Percentiles rank a stretch among this genome's conserved stretches.
phyloP scores from a whole-genome alignment of 371 early-diverging fungal genomes.

The Circinella minor region DNA sequence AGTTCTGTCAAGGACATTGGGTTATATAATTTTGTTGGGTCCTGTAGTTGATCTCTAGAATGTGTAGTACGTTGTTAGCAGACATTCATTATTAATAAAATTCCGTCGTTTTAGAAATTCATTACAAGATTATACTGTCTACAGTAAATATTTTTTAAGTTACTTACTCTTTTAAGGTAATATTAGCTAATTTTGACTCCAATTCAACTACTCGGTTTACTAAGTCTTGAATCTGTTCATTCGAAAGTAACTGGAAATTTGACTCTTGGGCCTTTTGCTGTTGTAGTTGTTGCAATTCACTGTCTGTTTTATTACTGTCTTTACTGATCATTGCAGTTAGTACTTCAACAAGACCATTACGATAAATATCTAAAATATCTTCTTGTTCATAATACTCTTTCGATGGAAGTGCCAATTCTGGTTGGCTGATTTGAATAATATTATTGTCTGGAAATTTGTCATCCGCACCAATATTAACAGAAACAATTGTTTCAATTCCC shows the following conservation, averaged over 20 bases:
- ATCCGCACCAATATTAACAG: constrained; percentile 45
- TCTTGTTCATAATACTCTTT: constrained; percentile 61
- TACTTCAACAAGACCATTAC: constrained; percentile 33
- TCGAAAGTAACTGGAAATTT: constrained; percentile 13
- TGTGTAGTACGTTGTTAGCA: background rate
- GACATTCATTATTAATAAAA: too few relatives aligned
- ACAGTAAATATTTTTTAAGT: background rate
- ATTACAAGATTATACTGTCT: too few relatives aligned
- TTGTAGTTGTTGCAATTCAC: background rate
- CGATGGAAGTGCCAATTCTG: constrained; percentile 53
- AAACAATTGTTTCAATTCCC: constrained; percentile 30
- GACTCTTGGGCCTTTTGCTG: constrained; percentile 6
- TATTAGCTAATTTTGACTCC: constrained; percentile 51
- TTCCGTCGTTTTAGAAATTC: too few relatives aligned
- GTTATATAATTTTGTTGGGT: constrained; percentile 59
- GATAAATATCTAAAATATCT: constrained; percentile 35
- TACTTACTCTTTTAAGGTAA: constrained; percentile 17
- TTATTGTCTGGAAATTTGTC: constrained; percentile 47
- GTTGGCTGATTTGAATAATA: constrained; percentile 45
- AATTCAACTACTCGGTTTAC: constrained; percentile 51
- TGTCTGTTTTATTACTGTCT: background rate
- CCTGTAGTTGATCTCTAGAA: constrained; percentile 44
- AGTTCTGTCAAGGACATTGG: constrained; percentile 43
- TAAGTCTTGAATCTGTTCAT: constrained; percentile 21
- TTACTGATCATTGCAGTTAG: constrained; percentile 23